Percentiles rank a stretch among this genome's conserved stretches.
phyloP scores from a whole-genome alignment of 78 protist genomes.

The Bodo saltans region DNA sequence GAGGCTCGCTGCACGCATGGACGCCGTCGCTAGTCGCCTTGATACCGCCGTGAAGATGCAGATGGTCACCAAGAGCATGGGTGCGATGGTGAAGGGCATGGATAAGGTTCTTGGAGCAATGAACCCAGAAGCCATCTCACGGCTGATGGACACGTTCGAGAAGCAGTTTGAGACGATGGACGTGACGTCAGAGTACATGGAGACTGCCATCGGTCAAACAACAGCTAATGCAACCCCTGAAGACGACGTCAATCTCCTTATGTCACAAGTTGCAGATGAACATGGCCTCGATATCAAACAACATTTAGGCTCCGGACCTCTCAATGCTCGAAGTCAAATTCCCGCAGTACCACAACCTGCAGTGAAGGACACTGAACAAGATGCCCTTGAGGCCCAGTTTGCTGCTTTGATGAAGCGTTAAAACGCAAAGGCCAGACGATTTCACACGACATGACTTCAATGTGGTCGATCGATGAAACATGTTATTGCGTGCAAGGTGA shows the following conservation, averaged over 20 bases:
- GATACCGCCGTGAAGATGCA: conserved; percentile 86
- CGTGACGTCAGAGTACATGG: conserved; percentile 75
- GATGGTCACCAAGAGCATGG: conserved; percentile 75
- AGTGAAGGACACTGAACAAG: too few relatives aligned
- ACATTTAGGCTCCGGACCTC: too few relatives aligned
- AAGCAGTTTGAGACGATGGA: conserved; percentile 87
- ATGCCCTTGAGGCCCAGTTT: not conserved
- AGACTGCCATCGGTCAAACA: conserved; percentile 74
- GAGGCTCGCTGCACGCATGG: conserved; percentile 78
- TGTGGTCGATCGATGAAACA: too few relatives aligned
- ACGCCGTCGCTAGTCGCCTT: conserved; percentile 89
- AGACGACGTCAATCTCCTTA: conserved; percentile 53
- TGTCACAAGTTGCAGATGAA: conserved; percentile 32
- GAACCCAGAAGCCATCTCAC: conserved; percentile 67
- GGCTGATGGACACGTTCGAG: conserved; percentile 90
- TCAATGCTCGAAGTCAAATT: too few relatives aligned
- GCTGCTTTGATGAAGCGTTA: not conserved
- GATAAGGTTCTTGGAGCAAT: conserved; percentile 75
- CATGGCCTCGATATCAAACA: conserved; percentile 1
- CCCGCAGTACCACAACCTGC: too few relatives aligned
- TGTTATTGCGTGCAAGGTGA: too few relatives aligned
- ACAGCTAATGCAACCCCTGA: conserved; percentile 78
- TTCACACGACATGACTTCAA: too few relatives aligned
- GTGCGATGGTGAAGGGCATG: conserved; percentile 68
- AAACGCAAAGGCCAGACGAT: too few relatives aligned